phyloP scores from a whole-genome alignment of 2,329 filamentous ascomycete genomes.

The Ophiocordyceps camponoti-saundersi region DNA sequence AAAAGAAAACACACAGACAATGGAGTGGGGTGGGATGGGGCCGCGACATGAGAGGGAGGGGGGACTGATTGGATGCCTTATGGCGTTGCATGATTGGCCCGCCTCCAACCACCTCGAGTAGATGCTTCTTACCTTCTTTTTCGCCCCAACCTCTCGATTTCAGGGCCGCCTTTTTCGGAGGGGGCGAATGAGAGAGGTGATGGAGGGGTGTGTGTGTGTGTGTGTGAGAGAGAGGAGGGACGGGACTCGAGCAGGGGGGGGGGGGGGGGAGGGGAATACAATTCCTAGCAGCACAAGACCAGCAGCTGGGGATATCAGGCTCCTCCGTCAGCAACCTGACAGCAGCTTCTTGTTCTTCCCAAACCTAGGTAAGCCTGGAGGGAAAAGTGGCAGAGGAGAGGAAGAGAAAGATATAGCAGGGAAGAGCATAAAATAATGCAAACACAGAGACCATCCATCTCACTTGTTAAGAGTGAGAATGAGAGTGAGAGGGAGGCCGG shows the following conservation, averaged over 20 bases:
- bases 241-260: not conserved
- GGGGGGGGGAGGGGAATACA: not conserved
- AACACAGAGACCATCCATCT: too few relatives aligned
- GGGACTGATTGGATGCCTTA: constrained; percentile 1
- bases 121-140: not conserved
- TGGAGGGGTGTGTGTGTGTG: not conserved
- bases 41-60: not conserved
- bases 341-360: too few relatives aligned
- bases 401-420: too few relatives aligned
- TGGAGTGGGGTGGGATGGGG: not conserved
- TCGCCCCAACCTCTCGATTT: constrained; percentile 5
- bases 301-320: too few relatives aligned
- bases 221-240: not conserved
- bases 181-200: not conserved
- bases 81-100: constrained; percentile 2
- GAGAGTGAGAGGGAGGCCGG: not conserved
- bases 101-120: not conserved
- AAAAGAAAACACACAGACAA: not conserved
- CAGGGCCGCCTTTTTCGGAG: not conserved
- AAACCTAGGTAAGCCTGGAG: too few relatives aligned
- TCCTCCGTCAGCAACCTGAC: too few relatives aligned
- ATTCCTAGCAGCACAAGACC: too few relatives aligned
- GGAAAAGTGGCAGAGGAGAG: too few relatives aligned
- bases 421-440: too few relatives aligned
- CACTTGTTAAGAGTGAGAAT: too few relatives aligned